A percentile compares a stretch with the other conserved stretches of the same genome.
These are phyloP conservation scores for Spathaspora sp. DNA, from an alignment of 1,139 yeast species.

Conservation along the genomic window DNA sequence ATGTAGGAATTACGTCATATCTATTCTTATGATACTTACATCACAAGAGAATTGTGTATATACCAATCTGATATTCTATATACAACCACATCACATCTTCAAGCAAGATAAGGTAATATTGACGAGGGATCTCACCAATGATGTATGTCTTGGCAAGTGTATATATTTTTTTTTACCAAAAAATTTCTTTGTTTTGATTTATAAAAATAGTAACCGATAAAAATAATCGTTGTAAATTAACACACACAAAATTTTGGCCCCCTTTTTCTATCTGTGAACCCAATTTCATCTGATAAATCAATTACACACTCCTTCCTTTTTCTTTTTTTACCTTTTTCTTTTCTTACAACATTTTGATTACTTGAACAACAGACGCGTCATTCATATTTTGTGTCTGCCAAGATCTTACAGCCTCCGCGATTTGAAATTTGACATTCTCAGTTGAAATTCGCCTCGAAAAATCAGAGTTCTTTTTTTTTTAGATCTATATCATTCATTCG, in stretches of 20 bases:
- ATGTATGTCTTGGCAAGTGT: background rate
- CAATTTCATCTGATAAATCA: background rate
- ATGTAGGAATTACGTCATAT: background rate
- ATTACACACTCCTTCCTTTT: no score
- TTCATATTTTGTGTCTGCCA: no score
- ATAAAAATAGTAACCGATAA: constrained; percentile 1
- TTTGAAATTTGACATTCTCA: no score
- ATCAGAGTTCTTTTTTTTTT: background rate
- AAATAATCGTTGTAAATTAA: background rate
- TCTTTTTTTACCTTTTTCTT: no score
- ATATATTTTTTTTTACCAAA: background rate
- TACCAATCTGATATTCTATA: background rate
- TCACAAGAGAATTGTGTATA: background rate
- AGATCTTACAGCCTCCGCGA: no score
- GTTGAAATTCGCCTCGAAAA: no score
- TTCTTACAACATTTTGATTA: no score
- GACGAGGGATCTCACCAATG: no score
- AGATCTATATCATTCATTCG: background rate
- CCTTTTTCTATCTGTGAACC: background rate
- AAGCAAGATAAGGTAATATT: no score
- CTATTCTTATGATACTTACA: no score
- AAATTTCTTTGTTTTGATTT: background rate
- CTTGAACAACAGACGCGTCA: no score
- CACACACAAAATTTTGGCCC: background rate
- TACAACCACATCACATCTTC: background rate